A percentile compares a stretch with the other conserved stretches of the same genome.
Evolutionary conservation across 139 green algal genomes (phyloP).

Genomic region (Desmodesmus armatus): DNA sequence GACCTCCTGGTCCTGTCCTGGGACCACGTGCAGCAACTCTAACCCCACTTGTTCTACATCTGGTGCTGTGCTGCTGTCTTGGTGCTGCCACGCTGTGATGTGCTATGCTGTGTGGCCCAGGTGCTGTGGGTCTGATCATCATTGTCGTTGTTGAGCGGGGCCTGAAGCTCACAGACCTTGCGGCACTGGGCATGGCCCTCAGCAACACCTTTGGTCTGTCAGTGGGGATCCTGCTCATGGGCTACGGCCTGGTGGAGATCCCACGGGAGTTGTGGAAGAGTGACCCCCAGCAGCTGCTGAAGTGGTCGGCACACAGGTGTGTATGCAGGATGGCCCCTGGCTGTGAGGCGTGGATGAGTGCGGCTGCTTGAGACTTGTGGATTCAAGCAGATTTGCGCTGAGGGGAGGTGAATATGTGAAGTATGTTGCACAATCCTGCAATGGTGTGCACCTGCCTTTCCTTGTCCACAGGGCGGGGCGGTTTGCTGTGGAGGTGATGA

Average conservation of each 20-base stretch:
- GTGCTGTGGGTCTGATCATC: conserved; percentile 66
- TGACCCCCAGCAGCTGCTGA: conserved; percentile 60
- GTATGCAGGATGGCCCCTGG: not conserved
- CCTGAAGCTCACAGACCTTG: conserved; percentile 61
- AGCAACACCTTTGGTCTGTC: conserved; percentile 93
- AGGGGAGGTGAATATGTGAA: too few relatives aligned
- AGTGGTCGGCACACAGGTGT: conserved; percentile 64
- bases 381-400: too few relatives aligned
- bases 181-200: conserved; percentile 76
- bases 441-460: not conserved
- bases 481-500: conserved; percentile 65
- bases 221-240: conserved; percentile 84
- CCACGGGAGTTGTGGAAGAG: conserved; percentile 82
- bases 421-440: too few relatives aligned
- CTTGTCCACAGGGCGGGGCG: conserved; percentile 49
- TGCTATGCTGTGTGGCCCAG: conserved; percentile 40
- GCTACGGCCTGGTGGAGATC: conserved; percentile 92
- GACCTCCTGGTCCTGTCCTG: not conserved
- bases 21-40: too few relatives aligned
- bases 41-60: not conserved
- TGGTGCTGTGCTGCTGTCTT: not conserved
- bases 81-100: not conserved
- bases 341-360: not conserved
- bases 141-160: conserved; percentile 49
- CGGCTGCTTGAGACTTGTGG: not conserved